Percentiles rank a stretch among this genome's conserved stretches.
Evolutionary conservation across 345 rosid genomes (phyloP).

Genomic region (Gossypium stocksii): DNA sequence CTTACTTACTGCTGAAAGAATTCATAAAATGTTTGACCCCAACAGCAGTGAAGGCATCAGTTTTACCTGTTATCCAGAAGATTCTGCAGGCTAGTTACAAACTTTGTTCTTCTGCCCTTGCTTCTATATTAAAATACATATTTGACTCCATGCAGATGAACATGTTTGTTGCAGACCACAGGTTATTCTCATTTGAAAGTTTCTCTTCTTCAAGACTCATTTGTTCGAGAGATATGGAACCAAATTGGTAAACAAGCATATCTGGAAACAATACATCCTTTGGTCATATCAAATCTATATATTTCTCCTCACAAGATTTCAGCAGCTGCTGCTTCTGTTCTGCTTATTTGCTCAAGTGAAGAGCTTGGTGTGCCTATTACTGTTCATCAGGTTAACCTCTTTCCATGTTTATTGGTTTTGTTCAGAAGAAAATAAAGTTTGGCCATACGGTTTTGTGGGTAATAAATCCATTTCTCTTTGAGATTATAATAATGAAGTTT

Average conservation of each 20-base stretch:
- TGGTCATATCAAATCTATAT: conserved; percentile 74
- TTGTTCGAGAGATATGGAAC: conserved; percentile 80
- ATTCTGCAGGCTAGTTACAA: conserved; percentile 71
- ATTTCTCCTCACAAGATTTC: conserved; percentile 70
- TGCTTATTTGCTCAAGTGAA: conserved; percentile 85
- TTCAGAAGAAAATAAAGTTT: conserved; percentile 17
- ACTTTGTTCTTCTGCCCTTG: conserved; percentile 21
- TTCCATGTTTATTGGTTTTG: conserved; percentile 12
- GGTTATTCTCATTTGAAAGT: conserved; percentile 91
- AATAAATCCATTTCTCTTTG: conserved; percentile 11
- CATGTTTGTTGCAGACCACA: conserved; percentile 56
- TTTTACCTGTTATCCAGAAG: conserved; percentile 81
- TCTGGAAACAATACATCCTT: conserved; percentile 68
- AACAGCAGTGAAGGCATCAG: conserved; percentile 54
- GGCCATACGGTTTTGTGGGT: not conserved
- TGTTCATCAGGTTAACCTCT: conserved; percentile 67
- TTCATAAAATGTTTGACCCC: conserved; percentile 65
- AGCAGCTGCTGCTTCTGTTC: conserved; percentile 85
- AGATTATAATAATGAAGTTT: conserved; percentile 23
- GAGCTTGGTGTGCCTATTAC: conserved; percentile 90
- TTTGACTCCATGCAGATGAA: conserved; percentile 24
- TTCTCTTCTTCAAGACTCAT: conserved; percentile 88
- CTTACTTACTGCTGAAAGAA: conserved; percentile 69
- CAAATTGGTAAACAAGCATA: conserved; percentile 71
- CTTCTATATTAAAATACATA: conserved; percentile 10